Base-by-base conservation (phyloP, 805 yeast genomes). In the Wickerhamiella spandovensis region DNA sequence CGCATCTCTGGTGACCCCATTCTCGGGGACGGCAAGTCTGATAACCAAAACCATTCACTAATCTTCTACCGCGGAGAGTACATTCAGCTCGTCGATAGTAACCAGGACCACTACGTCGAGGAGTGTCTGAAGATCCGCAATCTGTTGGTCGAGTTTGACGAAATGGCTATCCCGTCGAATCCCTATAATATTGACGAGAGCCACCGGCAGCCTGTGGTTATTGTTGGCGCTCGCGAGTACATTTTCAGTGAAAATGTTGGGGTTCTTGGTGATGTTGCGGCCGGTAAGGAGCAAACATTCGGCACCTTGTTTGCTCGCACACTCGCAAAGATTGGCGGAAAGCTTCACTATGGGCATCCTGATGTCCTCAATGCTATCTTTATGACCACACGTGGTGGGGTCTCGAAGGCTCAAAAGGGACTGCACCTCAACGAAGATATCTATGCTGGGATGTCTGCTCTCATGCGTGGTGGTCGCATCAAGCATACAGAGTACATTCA, bases 371-470 rank as follows among this genome's bases (percentile, higher is more conserved):
- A 84, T 58, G 75, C 79, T 10, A 70, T 82, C 1, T 84, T 81
- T 62, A 82, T 84, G 89, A 77, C 84, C 3, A 84, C 92, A 1
- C 71, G 94, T 67, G 94, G 94, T 30, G 94, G 94, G 51, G 87
- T 84, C 23, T 84, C 92, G 0, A 84, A 84, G 63, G 88, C 90
- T 10, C 92, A 84, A 61, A 80, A 79, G 58, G 90, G 92, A 6
- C 70, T 84, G 53, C 92, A 84, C 64, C 72, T 84, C 63, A 84
- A 84, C 64, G 94, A 84, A 65, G 94, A 84, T 67, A 84, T 84
- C 47, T 84, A 83, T 64, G 92, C 92, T 22, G 94, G 92, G 50
- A 84, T 84, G 79, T 83, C 76, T 63, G 90, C 88, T 2, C 61
- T 81, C 49, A 65, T 81, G 56, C 73, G 92, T 57, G 92, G 92